Evolutionary conservation across 2,329 filamentous ascomycete genomes (phyloP).

Genomic region (Pseudogymnoascus destructans): DNA sequence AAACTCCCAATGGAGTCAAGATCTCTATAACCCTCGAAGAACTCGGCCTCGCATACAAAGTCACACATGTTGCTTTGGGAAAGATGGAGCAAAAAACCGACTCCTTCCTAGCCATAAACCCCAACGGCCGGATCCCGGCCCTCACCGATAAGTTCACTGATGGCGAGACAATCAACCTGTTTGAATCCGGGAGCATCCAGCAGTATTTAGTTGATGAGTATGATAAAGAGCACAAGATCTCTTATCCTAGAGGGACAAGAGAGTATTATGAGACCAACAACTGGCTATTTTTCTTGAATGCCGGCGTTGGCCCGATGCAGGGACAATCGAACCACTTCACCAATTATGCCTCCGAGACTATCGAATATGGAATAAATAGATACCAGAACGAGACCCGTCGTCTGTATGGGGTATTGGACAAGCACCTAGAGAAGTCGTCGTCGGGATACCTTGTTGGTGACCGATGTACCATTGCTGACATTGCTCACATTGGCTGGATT

Average conservation of each 20-base stretch:
- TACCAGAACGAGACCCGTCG: constrained; percentile 77
- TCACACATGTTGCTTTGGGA: constrained; percentile 54
- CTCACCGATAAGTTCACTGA: constrained; percentile 67
- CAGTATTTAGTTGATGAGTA: constrained; percentile 75
- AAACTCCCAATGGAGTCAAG: constrained; percentile 85
- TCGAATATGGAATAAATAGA: constrained; percentile 69
- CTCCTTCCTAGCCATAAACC: constrained; percentile 86
- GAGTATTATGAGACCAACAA: constrained; percentile 71
- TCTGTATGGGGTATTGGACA: constrained; percentile 65
- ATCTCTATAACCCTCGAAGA: constrained; percentile 79
- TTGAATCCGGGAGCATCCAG: constrained; percentile 74
- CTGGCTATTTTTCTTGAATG: constrained; percentile 72
- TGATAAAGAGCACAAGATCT: constrained; percentile 70
- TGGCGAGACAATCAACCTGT: constrained; percentile 60
- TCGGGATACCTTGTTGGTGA: constrained; percentile 53
- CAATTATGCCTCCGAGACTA: constrained; percentile 69
- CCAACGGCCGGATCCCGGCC: constrained; percentile 83
- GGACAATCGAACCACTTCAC: constrained; percentile 74
- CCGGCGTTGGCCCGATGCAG: constrained; percentile 72
- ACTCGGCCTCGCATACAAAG: constrained; percentile 69
- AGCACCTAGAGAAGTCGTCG: constrained; percentile 45
- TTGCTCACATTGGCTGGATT: constrained; percentile 72
- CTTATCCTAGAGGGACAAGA: constrained; percentile 56
- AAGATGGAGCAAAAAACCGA: constrained; percentile 72
- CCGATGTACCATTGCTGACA: constrained; percentile 62